A percentile compares a stretch with the other conserved stretches of the same genome.
phyloP scores from a whole-genome alignment of 1,139 yeast species.

The Candida pseudoviswanathii region DNA sequence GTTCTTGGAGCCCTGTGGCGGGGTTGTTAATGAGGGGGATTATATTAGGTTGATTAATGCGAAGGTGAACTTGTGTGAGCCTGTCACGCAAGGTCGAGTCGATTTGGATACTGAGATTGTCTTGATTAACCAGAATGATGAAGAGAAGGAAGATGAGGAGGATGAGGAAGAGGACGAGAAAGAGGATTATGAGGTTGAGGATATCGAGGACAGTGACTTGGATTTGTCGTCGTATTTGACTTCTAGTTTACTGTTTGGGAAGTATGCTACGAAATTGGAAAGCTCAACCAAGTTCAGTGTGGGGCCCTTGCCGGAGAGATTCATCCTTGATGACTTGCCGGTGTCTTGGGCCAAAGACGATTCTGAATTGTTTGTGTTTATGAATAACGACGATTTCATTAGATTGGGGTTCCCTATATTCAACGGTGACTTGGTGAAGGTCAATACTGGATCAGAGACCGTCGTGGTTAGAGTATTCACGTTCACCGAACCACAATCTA shows the following conservation, averaged over 20 bases:
- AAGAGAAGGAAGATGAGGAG: slow-evolving; percentile 9
- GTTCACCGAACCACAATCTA: slow-evolving; percentile 62
- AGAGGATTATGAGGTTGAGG: slow-evolving; percentile 8
- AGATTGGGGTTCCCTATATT: slow-evolving; percentile 58
- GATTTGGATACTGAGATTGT: slow-evolving; percentile 49
- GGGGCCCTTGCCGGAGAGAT: slow-evolving; percentile 33
- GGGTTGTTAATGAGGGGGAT: slow-evolving; percentile 38
- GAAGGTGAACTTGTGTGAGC: slow-evolving; percentile 63
- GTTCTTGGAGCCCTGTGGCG: slow-evolving; percentile 31
- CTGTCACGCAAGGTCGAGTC: slow-evolving; percentile 67
- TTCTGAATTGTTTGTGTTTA: slow-evolving; percentile 51
- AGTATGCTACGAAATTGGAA: slow-evolving; percentile 9
- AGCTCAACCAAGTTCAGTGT: slow-evolving; percentile 22
- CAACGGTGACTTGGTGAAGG: slow-evolving; percentile 65
- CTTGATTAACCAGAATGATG: slow-evolving; percentile 44
- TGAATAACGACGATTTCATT: slow-evolving; percentile 54
- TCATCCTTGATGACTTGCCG: slow-evolving; percentile 28
- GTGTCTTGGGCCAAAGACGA: slow-evolving; percentile 41
- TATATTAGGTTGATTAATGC: slow-evolving; percentile 49
- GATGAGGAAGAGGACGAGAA: slow-evolving; percentile 13
- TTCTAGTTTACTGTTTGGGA: slow-evolving; percentile 30
- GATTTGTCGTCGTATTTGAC: slow-evolving; percentile 42
- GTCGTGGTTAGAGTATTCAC: slow-evolving; percentile 56
- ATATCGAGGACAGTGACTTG: slow-evolving; percentile 16
- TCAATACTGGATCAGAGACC: slow-evolving; percentile 26